Conservation (phyloP, 2,329 filamentous ascomycete genomes). For the Epicoccum sorghinum region DNA sequence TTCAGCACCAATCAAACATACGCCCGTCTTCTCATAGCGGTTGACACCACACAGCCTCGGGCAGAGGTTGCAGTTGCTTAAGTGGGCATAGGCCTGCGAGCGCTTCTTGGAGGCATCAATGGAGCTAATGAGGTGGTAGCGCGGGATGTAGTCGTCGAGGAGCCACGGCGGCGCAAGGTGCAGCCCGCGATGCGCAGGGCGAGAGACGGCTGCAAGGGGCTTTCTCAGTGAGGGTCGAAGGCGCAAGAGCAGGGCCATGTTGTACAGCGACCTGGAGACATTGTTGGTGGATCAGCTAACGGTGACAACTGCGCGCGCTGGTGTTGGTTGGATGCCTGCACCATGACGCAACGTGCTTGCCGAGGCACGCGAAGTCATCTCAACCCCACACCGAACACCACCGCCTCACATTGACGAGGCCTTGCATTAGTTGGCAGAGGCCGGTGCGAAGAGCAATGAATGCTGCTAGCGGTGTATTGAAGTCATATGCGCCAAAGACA, state of each 20-base stretch:
- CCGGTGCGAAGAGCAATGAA: no score
- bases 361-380: slow-evolving; percentile 4
- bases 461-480: not conserved
- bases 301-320: slow-evolving; percentile 1
- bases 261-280: slow-evolving; percentile 6
- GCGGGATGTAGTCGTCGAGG: slow-evolving; percentile 74
- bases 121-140: slow-evolving; percentile 72
- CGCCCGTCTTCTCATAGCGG: slow-evolving; percentile 77
- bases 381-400: not conserved
- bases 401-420: not conserved
- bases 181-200: slow-evolving; percentile 41
- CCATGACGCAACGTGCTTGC: slow-evolving; percentile 14
- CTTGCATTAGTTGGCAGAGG: not conserved
- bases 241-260: slow-evolving; percentile 19
- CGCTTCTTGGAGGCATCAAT: slow-evolving; percentile 75
- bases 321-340: slow-evolving; percentile 9
- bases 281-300: not conserved
- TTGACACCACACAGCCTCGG: slow-evolving; percentile 79
- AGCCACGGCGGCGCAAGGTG: slow-evolving; percentile 70
- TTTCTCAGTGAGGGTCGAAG: slow-evolving; percentile 18
- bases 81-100: slow-evolving; percentile 73
- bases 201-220: not conserved
- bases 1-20: slow-evolving; percentile 76
- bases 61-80: slow-evolving; percentile 81
- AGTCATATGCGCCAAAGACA: no score